Evolutionary conservation across 129 eudicot genomes (phyloP).

Genomic region (Flaveria sonorensis): DNA sequence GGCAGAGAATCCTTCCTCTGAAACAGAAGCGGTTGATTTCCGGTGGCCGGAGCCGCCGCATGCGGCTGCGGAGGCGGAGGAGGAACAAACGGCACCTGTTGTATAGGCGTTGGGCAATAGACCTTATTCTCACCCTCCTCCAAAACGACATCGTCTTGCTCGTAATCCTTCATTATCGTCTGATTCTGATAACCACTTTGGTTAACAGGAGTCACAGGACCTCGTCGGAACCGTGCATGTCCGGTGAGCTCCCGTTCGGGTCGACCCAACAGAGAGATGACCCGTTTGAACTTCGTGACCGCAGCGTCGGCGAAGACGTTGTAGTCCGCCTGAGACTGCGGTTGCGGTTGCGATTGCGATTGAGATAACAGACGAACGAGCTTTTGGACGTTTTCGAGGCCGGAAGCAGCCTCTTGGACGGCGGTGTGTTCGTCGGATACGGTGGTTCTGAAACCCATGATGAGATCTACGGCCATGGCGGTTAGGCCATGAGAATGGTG

Average conservation of each 20-base stretch:
- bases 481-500: constrained; percentile 7
- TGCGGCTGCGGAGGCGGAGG: constrained; percentile 1
- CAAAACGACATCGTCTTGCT: constrained; percentile 32
- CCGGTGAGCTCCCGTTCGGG: constrained; percentile 59
- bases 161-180: not conserved
- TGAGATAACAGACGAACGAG: constrained; percentile 58
- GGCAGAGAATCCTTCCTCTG: constrained; percentile 46
- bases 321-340: constrained; percentile 35
- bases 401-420: constrained; percentile 77
- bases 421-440: constrained; percentile 46
- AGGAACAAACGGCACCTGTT: constrained; percentile 58
- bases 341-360: constrained; percentile 40
- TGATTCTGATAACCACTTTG: not conserved
- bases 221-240: constrained; percentile 91
- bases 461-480: constrained; percentile 72
- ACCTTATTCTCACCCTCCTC: constrained; percentile 45
- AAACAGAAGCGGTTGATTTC: constrained; percentile 23
- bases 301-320: constrained; percentile 69
- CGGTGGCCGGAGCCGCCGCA: constrained; percentile 1
- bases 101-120: constrained; percentile 76
- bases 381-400: constrained; percentile 73
- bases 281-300: constrained; percentile 62
- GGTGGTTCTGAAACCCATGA: constrained; percentile 49
- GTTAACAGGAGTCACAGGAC: constrained; percentile 40
- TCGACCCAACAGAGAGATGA: constrained; percentile 64